Evolutionary conservation across 2,329 filamentous ascomycete species (phyloP).

Genomic region (Metarhizium robertsii): DNA sequence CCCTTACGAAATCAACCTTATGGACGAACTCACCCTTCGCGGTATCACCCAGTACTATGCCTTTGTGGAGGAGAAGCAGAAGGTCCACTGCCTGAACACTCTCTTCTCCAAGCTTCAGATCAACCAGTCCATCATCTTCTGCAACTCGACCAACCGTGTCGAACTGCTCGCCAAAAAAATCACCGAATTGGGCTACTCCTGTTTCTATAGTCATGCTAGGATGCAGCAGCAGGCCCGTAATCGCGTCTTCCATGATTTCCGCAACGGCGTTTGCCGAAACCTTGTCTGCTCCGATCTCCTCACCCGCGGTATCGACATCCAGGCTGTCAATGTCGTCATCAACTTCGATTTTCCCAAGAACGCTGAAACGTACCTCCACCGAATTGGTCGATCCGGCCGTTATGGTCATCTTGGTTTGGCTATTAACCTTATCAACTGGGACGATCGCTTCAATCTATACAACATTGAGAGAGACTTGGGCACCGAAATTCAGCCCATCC

Average conservation of each 20-base stretch:
- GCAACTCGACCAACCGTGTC: conserved; percentile 97
- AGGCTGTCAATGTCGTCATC: conserved; percentile 98
- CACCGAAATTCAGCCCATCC: conserved; percentile 96
- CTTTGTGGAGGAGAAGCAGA: conserved; percentile 98
- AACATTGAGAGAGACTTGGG: conserved; percentile 96
- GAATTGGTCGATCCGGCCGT: conserved; percentile 93
- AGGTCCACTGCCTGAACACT: conserved; percentile 97
- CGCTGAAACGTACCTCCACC: conserved; percentile 95
- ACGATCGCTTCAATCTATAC: conserved; percentile 97
- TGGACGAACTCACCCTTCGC: conserved; percentile 96
- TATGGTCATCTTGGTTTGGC: conserved; percentile 96
- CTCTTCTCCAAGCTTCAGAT: conserved; percentile 98
- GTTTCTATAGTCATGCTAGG: conserved; percentile 97
- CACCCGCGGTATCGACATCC: conserved; percentile 98
- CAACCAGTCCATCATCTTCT: conserved; percentile 99
- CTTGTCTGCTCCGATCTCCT: conserved; percentile 95
- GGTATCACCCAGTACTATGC: conserved; percentile 99
- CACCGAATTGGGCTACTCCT: conserved; percentile 96
- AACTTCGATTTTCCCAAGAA: conserved; percentile 99
- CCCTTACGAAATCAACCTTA: conserved; percentile 98
- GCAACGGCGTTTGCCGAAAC: conserved; percentile 95
- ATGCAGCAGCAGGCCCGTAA: conserved; percentile 97
- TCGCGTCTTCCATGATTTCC: conserved; percentile 98
- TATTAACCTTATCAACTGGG: conserved; percentile 99
- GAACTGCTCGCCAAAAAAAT: conserved; percentile 98